A percentile compares a stretch with the other conserved stretches of the same genome.
Evolutionary conservation across 2,329 filamentous ascomycete genomes (phyloP).

Genomic region (Fusarium napiforme): DNA sequence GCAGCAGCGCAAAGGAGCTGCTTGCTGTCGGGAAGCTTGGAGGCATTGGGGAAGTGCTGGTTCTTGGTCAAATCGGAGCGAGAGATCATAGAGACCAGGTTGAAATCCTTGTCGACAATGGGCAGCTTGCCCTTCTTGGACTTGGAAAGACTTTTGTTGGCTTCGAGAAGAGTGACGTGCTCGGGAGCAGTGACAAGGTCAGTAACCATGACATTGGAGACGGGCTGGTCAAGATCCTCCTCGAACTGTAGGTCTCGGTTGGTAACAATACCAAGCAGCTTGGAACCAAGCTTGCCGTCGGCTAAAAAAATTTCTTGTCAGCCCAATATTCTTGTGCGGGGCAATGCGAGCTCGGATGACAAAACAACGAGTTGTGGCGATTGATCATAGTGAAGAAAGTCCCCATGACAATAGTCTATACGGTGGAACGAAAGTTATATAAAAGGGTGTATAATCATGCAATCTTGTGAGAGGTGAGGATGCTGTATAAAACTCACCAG

Average conservation of each 20-base stretch:
- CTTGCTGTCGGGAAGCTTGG: slow-evolving; percentile 96
- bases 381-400: slow-evolving; percentile 58
- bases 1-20: slow-evolving; percentile 96
- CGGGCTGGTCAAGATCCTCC: slow-evolving; percentile 74
- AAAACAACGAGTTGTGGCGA: slow-evolving; percentile 25
- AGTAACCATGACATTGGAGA: slow-evolving; percentile 93
- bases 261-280: slow-evolving; percentile 96
- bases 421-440: slow-evolving; percentile 99
- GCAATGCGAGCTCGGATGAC: slow-evolving; percentile 13
- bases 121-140: slow-evolving; percentile 99
- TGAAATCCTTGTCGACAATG: slow-evolving; percentile 84
- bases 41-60: slow-evolving; percentile 94
- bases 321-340: slow-evolving; percentile 32
- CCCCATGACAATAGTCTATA: slow-evolving; percentile 88
- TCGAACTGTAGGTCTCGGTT: slow-evolving; percentile 99
- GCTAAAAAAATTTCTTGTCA: slow-evolving; percentile 65
- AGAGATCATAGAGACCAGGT: slow-evolving; percentile 91
- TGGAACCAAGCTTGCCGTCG: slow-evolving; percentile 90
- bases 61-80: slow-evolving; percentile 99
- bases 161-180: slow-evolving; percentile 86
- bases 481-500: slow-evolving; percentile 74
- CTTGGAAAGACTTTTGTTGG: slow-evolving; percentile 90
- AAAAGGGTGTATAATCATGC: slow-evolving; percentile 83
- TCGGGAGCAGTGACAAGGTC: slow-evolving; percentile 88
- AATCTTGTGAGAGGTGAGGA: slow-evolving; percentile 45